These are phyloP conservation scores for Oidium heveae DNA, from an alignment of 2,329 filamentous ascomycete genomes.

Conservation along the genomic window DNA sequence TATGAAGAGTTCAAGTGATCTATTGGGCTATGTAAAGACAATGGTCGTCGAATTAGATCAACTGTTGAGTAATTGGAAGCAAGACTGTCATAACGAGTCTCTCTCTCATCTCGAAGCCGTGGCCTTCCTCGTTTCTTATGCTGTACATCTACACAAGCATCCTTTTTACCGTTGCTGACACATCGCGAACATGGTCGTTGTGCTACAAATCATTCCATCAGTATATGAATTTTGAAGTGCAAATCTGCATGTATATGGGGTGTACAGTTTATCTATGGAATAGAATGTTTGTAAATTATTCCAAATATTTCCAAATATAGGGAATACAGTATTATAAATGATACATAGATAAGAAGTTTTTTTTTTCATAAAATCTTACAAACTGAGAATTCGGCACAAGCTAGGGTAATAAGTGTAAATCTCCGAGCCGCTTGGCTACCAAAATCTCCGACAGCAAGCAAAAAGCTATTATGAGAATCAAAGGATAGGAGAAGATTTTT, in stretches of 20 bases:
- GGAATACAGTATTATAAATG: too few relatives aligned
- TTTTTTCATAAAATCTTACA: neutral
- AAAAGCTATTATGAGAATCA: too few relatives aligned
- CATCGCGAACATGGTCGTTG: constrained; percentile 60
- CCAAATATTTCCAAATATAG: too few relatives aligned
- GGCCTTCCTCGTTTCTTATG: constrained; percentile 68
- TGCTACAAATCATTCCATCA: constrained; percentile 19
- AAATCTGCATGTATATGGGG: too few relatives aligned
- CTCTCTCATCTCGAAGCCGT: constrained; percentile 46
- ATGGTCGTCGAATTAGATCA: constrained; percentile 19
- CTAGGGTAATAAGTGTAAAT: too few relatives aligned
- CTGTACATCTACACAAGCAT: constrained; percentile 58
- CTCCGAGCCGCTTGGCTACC: neutral
- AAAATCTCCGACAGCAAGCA: neutral
- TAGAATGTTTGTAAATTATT: too few relatives aligned
- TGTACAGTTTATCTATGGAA: too few relatives aligned
- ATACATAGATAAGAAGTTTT: too few relatives aligned
- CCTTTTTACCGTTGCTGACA: constrained; percentile 53
- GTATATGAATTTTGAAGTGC: neutral
- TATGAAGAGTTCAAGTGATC: constrained; percentile 19
- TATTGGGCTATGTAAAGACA: constrained; percentile 23
- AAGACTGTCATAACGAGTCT: constrained; percentile 26
- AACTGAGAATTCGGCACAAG: neutral
- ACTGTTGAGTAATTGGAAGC: constrained; percentile 10
- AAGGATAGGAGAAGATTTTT: too few relatives aligned